phyloP scores from a whole-genome alignment of 768 basidiomycete genomes.

The Phaeolepiota aurea region DNA sequence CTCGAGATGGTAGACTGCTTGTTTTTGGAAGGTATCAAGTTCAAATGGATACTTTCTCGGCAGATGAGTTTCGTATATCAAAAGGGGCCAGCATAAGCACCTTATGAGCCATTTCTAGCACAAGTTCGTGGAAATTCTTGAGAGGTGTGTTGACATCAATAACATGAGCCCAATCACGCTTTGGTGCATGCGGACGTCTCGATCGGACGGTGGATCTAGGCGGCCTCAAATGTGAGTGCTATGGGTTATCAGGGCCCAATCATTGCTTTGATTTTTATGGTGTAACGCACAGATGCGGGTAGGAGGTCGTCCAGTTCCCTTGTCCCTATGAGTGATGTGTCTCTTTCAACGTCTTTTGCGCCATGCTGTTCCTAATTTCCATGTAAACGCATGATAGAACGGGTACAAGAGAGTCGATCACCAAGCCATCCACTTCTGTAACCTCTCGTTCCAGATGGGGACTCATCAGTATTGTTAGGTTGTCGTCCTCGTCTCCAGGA shows the following conservation, averaged over 20 bases:
- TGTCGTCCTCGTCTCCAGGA: constrained; percentile 52
- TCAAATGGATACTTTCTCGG: constrained; percentile 88
- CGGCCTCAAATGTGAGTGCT: constrained; percentile 57
- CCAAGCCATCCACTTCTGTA: too few relatives aligned
- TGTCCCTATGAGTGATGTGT: too few relatives aligned
- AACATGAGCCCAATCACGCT: constrained; percentile 97
- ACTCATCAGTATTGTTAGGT: constrained; percentile 34
- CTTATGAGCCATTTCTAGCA: constrained; percentile 94
- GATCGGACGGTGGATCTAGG: constrained; percentile 29
- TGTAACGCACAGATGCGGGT: constrained; percentile 38
- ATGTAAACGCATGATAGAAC: too few relatives aligned
- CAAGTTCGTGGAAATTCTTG: constrained; percentile 82
- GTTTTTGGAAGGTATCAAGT: constrained; percentile 96
- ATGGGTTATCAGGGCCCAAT: neutral
- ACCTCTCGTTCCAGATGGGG: too few relatives aligned
- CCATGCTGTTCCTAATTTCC: too few relatives aligned
- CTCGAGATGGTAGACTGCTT: constrained; percentile 96
- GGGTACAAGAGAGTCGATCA: too few relatives aligned
- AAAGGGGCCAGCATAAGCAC: constrained; percentile 25
- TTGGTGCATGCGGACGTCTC: constrained; percentile 45
- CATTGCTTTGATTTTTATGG: neutral
- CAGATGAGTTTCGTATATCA: neutral
- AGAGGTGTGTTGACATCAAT: constrained; percentile 90
- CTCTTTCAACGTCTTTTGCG: too few relatives aligned
- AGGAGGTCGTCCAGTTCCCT: constrained; percentile 77